phyloP scores from a whole-genome alignment of 768 basidiomycete genomes.

The Tulasnella sp. region DNA sequence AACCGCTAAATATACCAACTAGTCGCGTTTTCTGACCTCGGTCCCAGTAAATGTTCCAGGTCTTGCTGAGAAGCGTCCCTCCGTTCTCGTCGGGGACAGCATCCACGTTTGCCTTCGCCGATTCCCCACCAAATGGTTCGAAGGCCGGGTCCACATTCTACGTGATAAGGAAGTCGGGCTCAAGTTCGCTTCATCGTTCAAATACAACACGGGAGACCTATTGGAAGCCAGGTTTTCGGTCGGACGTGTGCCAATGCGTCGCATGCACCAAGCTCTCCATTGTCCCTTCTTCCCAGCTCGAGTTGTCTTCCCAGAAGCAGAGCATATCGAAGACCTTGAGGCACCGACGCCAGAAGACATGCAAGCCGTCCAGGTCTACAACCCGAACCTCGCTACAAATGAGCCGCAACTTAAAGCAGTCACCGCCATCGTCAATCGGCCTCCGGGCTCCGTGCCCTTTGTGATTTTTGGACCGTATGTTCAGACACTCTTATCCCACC shows the following conservation, averaged over 20 bases:
- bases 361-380: not conserved
- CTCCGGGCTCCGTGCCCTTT: not conserved
- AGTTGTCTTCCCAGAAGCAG: slow-evolving; percentile 40
- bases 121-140: slow-evolving; percentile 33
- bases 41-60: slow-evolving; percentile 41
- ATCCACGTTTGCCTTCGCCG: not conserved
- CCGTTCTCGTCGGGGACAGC: slow-evolving; percentile 31
- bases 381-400: not conserved
- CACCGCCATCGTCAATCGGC: not conserved
- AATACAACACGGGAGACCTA: slow-evolving; percentile 26
- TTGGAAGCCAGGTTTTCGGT: slow-evolving; percentile 44
- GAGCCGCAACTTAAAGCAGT: slow-evolving; percentile 4
- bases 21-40: not conserved
- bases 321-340: slow-evolving; percentile 16
- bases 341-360: not conserved
- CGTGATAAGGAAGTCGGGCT: slow-evolving; percentile 40
- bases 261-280: slow-evolving; percentile 49
- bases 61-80: slow-evolving; percentile 45
- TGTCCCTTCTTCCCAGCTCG: slow-evolving; percentile 34
- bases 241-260: slow-evolving; percentile 41
- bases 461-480: slow-evolving; percentile 14
- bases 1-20: not conserved
- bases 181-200: slow-evolving; percentile 37
- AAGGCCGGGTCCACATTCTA: slow-evolving; percentile 46
- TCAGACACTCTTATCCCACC: not conserved